Evolutionary conservation across 2,329 filamentous ascomycete genomes (phyloP).

Genomic region (Camillea tinctor): DNA sequence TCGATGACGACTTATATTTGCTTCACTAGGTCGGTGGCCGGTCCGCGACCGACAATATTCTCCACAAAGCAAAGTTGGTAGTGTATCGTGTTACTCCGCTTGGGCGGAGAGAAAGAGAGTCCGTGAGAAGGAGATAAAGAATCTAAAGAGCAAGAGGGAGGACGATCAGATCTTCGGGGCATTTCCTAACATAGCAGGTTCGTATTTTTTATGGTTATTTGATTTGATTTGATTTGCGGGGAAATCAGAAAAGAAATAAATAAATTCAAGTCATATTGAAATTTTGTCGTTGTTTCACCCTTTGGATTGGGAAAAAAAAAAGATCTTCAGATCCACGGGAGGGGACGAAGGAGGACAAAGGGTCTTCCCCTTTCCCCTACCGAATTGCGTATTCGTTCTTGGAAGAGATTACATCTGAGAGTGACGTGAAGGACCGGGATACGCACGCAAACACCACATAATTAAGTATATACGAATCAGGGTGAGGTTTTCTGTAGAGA

Average conservation of each 20-base stretch:
- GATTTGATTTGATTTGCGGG: too few relatives aligned
- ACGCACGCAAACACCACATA: neutral
- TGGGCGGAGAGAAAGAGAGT: too few relatives aligned
- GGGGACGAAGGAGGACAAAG: neutral
- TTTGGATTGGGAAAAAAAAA: neutral
- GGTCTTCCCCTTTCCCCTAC: too few relatives aligned
- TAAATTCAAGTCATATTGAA: neutral
- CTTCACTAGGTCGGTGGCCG: too few relatives aligned
- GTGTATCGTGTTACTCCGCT: too few relatives aligned
- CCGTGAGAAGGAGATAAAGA: too few relatives aligned
- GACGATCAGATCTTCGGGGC: constrained; percentile 13
- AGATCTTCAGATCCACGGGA: constrained; percentile 4
- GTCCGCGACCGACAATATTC: too few relatives aligned
- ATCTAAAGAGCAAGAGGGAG: too few relatives aligned
- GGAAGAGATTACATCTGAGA: neutral
- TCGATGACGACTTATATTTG: too few relatives aligned
- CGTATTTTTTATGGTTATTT: neutral
- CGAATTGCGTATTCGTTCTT: neutral
- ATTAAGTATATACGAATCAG: neutral
- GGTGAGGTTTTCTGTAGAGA: neutral
- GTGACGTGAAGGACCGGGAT: neutral
- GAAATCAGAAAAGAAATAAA: too few relatives aligned
- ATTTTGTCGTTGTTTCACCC: neutral
- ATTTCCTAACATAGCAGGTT: constrained; percentile 8
- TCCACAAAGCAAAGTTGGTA: too few relatives aligned